Percentiles rank a stretch among this genome's conserved stretches.
Conservation (phyloP, 2,329 filamentous ascomycete genomes). For the Fusarium tjaetaba region DNA sequence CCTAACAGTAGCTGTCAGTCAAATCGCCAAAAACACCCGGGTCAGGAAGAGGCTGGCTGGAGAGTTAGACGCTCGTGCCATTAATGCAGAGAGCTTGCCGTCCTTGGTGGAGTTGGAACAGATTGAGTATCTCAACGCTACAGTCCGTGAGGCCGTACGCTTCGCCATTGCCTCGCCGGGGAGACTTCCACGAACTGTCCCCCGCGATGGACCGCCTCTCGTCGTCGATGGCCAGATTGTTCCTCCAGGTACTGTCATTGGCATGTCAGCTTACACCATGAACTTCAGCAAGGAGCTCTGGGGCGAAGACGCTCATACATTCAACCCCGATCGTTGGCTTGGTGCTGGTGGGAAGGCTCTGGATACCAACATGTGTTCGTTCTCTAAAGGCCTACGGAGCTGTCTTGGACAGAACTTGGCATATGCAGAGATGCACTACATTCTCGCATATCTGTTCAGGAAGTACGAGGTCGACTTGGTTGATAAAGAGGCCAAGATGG, state of each 20-base stretch:
- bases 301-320: not conserved
- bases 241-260: not conserved
- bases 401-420: not conserved
- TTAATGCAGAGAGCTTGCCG: not conserved
- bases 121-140: not conserved
- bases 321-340: not conserved
- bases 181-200: not conserved
- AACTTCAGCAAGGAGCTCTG: not conserved
- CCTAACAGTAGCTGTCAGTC: not conserved
- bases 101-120: not conserved
- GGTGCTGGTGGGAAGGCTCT: not conserved
- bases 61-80: fast-evolving
- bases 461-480: not conserved
- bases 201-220: not conserved
- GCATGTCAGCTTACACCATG: not conserved
- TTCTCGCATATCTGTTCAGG: not conserved
- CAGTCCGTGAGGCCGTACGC: not conserved
- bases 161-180: not conserved
- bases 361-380: not conserved
- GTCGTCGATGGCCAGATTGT: not conserved
- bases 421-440: not conserved
- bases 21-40: not conserved
- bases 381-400: not conserved
- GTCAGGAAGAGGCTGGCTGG: not conserved
- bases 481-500: not conserved